phyloP scores from a whole-genome alignment of 2,329 filamentous ascomycete species.

The Penicillium sp. region DNA sequence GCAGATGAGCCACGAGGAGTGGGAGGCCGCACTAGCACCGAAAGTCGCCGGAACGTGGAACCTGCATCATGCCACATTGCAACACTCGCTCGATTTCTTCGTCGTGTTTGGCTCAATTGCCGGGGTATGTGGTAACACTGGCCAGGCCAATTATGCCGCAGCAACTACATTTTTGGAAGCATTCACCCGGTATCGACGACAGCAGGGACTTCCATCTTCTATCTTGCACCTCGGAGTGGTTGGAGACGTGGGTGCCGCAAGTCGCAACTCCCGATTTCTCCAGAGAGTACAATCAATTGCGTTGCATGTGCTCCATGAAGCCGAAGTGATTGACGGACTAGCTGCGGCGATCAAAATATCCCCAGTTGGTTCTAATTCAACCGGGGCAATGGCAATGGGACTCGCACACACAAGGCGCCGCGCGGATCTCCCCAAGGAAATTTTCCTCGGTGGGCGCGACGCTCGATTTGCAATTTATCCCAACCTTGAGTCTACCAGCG shows the following conservation, averaged over 20 bases:
- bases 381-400: background rate
- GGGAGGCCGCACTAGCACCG: conserved; percentile 28
- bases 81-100: conserved; percentile 22
- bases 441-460: conserved; percentile 1
- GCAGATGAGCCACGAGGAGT: conserved; percentile 41
- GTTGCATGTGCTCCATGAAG: conserved; percentile 2
- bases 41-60: conserved; percentile 39
- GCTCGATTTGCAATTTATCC: conserved; percentile 4
- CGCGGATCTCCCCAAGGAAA: background rate
- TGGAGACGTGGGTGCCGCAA: conserved; percentile 28
- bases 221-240: conserved; percentile 30
- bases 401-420: background rate
- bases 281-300: conserved; percentile 11
- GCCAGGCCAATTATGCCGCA: conserved; percentile 45
- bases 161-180: conserved; percentile 36
- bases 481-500: background rate
- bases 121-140: conserved; percentile 34
- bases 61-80: conserved; percentile 22
- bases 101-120: conserved; percentile 39
- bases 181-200: conserved; percentile 27
- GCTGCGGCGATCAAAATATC: conserved; percentile 4
- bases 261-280: conserved; percentile 15
- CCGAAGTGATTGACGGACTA: conserved; percentile 1
- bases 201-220: conserved; percentile 21
- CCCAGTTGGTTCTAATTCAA: background rate